These are phyloP conservation scores for Russula lepida DNA, from an alignment of 768 basidiomycete genomes.

Conservation along the genomic window DNA sequence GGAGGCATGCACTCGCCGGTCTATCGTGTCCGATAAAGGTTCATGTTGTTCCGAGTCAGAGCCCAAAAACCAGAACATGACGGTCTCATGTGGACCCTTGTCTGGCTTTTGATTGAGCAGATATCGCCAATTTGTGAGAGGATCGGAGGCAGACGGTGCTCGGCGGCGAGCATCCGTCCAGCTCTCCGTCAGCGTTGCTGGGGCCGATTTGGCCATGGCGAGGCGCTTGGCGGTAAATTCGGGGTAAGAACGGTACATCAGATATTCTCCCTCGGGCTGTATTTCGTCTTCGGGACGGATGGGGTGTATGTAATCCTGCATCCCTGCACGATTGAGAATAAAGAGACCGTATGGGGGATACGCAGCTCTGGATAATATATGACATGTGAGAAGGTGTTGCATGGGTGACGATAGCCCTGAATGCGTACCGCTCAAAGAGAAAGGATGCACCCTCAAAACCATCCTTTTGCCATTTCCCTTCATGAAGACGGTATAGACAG, in stretches of 20 bases:
- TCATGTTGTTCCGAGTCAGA: constrained; percentile 55
- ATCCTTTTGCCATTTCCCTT: constrained; percentile 70
- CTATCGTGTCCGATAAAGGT: constrained; percentile 62
- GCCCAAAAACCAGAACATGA: constrained; percentile 69
- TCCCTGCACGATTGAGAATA: constrained; percentile 74
- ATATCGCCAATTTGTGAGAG: constrained; percentile 34
- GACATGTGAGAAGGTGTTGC: constrained; percentile 3
- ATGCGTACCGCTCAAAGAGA: constrained; percentile 68
- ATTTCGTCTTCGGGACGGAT: constrained; percentile 76
- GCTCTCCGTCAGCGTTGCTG: constrained; percentile 16
- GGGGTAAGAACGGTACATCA: constrained; percentile 68
- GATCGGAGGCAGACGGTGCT: constrained; percentile 29
- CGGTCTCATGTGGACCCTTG: constrained; percentile 49
- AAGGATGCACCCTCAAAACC: constrained; percentile 88
- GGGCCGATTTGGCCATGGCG: constrained; percentile 26
- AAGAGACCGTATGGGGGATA: constrained; percentile 83
- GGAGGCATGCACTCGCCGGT: constrained; percentile 38
- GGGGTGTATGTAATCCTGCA: constrained; percentile 66
- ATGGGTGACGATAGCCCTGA: not conserved
- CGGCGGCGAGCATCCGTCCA: constrained; percentile 22
- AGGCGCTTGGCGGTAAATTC: constrained; percentile 45
- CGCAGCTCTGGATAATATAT: constrained; percentile 39
- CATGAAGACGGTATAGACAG: constrained; percentile 71
- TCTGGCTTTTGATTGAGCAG: constrained; percentile 36
- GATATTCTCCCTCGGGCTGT: constrained; percentile 50